These are phyloP conservation scores for Apiotrichum mycotoxinovorans DNA, from an alignment of 1,284 basidiomycete species.

Conservation along the genomic window DNA sequence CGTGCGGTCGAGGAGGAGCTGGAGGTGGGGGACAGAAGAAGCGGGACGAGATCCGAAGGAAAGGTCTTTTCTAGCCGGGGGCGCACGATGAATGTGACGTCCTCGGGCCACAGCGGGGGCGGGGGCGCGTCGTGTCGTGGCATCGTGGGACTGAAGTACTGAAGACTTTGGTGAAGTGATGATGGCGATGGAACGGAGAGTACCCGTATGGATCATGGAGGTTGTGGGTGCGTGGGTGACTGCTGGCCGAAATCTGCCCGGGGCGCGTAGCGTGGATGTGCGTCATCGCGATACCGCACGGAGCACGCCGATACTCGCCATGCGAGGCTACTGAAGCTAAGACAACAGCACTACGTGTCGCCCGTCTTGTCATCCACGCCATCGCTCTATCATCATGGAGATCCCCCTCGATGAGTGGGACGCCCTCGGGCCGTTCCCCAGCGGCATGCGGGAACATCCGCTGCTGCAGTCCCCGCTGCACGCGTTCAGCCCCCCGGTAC, in stretches of 20 bases:
- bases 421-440: conserved; percentile 42
- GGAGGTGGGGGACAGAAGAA: conserved; percentile 13
- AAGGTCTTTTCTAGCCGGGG: conserved; percentile 40
- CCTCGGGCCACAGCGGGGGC: conserved; percentile 44
- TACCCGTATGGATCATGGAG: too few species aligned
- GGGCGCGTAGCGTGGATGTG: background rate
- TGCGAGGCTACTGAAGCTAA: background rate
- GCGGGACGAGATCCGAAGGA: conserved; percentile 29
- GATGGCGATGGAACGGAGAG: background rate
- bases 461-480: conserved; percentile 33
- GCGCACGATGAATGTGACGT: conserved; percentile 40
- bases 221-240: background rate
- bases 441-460: conserved; percentile 48
- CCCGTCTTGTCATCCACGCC: background rate
- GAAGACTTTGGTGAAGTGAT: too few species aligned
- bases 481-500: conserved; percentile 21
- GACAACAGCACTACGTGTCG: background rate
- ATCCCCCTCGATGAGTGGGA: conserved; percentile 4
- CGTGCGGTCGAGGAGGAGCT: background rate
- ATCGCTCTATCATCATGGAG: background rate
- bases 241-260: background rate
- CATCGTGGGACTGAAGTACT: too few species aligned
- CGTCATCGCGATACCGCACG: too few species aligned
- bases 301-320: too few species aligned
- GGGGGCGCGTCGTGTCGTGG: conserved; percentile 29